Evolutionary conservation across 2,329 filamentous ascomycete species (phyloP), one percentile per base, ranked within the genome.

Genomic region (Stromatinia cepivora): DNA sequence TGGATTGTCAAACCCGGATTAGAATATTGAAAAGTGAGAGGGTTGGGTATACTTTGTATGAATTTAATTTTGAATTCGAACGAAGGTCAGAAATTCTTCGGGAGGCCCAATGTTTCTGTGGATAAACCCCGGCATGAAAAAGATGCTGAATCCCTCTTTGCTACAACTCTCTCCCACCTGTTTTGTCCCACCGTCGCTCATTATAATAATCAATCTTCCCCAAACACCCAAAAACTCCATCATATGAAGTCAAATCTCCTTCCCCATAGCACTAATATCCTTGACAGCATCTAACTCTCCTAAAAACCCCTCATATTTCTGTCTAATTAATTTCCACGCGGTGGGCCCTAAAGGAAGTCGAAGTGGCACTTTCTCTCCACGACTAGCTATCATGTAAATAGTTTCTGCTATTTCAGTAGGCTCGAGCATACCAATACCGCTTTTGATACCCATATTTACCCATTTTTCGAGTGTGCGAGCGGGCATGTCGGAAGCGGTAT

Each of bases 401-500:
- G 72, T 59, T 62, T 76, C 62, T 17, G 75, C 73, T 20, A 77
- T 39, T 53, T 66, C 71, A 68, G 65, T 28, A 31, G 75, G 73
- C 54, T 75, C 73, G 7, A 75, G 72, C 34, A 73, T 73, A 28
- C 34, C 61, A 59, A 57, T 54, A 58, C 73, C 71, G n/a, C 69
- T 54, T 48, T 72, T 69, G 34, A 75, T 66, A 22, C 73, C 73
- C 46, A 67, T 70, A 1, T 70, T 68, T 6, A 75, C 73, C 67
- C 71, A 76, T 46, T 57, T 22, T 57, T 74, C 77, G 8, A 78
- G 65, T 42, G 70, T 72, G 4, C 79, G 75, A 2, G 77, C 62
- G 9, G 79, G 79, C 74, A 78, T 78, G 61, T 80, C 77, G 1
- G 72, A 57, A 0, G 72, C 74, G 9, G 73, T 58, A 52, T 77